These are phyloP conservation scores for Malassezia furfur DNA, from an alignment of 1,284 basidiomycete genomes.

Conservation along the genomic window DNA sequence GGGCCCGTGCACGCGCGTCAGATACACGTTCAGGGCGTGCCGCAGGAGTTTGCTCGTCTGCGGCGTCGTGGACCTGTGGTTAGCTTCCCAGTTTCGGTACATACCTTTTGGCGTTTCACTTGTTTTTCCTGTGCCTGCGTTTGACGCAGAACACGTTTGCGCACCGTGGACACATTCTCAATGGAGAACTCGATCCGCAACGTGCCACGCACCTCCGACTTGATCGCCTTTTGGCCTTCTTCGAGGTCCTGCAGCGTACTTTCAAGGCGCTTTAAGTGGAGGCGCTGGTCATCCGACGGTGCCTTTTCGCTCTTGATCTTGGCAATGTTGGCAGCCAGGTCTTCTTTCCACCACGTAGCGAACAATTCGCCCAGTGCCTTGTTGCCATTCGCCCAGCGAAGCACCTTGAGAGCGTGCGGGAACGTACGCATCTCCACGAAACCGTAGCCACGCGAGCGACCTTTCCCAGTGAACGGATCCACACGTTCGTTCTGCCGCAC, in stretches of 20 bases:
- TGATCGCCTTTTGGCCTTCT: conserved; percentile 16
- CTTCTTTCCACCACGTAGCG: conserved; percentile 34
- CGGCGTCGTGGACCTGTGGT: too few species aligned
- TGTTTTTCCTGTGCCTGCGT: conserved; percentile 26
- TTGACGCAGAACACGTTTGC: conserved; percentile 32
- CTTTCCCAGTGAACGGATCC: conserved; percentile 74
- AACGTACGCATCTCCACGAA: conserved; percentile 85
- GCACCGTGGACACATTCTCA: conserved; percentile 39
- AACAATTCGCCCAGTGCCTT: conserved; percentile 25
- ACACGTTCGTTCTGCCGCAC: conserved; percentile 75
- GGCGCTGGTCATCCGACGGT: conserved; percentile 21
- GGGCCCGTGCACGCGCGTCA: background rate
- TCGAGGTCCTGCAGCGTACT: conserved; percentile 26
- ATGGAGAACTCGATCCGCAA: conserved; percentile 45
- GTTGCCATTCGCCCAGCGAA: conserved; percentile 92
- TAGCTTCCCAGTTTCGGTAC: background rate
- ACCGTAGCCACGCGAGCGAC: conserved; percentile 83
- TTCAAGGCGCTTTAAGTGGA: conserved; percentile 29
- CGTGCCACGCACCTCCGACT: conserved; percentile 36
- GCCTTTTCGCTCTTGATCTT: conserved; percentile 19
- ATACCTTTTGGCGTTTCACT: conserved; percentile 17
- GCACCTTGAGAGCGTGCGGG: conserved; percentile 75
- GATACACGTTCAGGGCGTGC: too few species aligned
- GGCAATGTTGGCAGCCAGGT: conserved; percentile 27
- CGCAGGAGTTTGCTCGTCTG: background rate